These are phyloP conservation scores for Pilobolus umbonatus DNA, from an alignment of 192 early-diverging fungal species.

Conservation along the genomic window DNA sequence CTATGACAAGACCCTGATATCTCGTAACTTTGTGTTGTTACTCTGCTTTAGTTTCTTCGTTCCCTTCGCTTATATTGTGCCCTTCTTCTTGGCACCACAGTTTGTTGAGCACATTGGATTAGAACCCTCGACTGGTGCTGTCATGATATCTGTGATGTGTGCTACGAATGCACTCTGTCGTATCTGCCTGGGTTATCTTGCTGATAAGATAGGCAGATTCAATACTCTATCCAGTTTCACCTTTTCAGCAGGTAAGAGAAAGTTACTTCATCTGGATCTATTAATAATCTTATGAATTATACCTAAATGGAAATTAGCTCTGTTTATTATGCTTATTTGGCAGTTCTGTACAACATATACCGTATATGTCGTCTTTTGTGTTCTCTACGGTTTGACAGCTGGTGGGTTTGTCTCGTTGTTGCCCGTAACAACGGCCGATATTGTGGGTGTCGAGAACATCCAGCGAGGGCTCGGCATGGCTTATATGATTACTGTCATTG, in stretches of 20 bases:
- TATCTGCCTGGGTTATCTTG: constrained; percentile 55
- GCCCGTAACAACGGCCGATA: constrained; percentile 43
- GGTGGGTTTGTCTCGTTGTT: constrained; percentile 43
- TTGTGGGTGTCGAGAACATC: constrained; percentile 48
- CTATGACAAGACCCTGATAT: constrained; percentile 22
- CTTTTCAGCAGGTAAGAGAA: constrained; percentile 32
- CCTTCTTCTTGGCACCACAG: constrained; percentile 40
- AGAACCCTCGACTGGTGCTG: constrained; percentile 32
- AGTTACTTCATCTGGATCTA: too few species aligned
- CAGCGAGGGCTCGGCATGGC: constrained; percentile 37
- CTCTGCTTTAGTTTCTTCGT: constrained; percentile 23
- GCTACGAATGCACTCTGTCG: constrained; percentile 58
- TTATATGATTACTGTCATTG: constrained; percentile 33
- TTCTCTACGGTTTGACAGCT: constrained; percentile 25
- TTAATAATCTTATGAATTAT: too few species aligned
- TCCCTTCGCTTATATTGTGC: constrained; percentile 43
- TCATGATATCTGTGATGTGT: constrained; percentile 62
- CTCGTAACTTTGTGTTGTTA: constrained; percentile 11
- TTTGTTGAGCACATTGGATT: constrained; percentile 26
- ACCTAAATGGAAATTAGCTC: too few species aligned
- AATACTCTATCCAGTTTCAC: constrained; percentile 45
- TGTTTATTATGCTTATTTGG: constrained; percentile 40
- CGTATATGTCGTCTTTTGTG: constrained; percentile 25
- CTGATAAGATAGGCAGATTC: constrained; percentile 46
- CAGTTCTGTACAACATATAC: constrained; percentile 37